Base-by-base conservation (phyloP, 768 basidiomycete genomes). In the Pholiota molesta region DNA sequence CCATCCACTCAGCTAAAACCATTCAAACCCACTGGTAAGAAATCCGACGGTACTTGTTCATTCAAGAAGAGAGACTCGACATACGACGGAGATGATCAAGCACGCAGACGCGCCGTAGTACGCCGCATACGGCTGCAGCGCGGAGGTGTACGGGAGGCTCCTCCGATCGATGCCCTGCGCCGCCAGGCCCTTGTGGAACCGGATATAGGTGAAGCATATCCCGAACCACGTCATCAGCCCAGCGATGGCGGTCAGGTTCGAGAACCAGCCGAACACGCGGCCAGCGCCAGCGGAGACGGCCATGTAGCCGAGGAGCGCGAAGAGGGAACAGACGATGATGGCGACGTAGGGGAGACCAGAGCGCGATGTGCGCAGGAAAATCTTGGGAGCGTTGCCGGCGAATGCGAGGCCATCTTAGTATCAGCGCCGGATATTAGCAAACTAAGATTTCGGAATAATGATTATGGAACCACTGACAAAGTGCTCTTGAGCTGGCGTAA, bases 401-500 rank as follows among this genome's bases (percentile, higher is more conserved):
- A 82, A 68, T 19, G 95, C 90, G 59, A 98, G 83, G 57, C 93
- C 94, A 73, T 96, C 91, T n/a, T n/a, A n/a, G n/a, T 90, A 26
- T 33, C 5, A 28, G 0, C 8, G 13, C 13, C 19, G 14, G 3
- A 6, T 31, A 17, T 37, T 21, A 26, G 45, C 44, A 58, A 45
- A 57, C 53, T 51, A 28, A 35, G 28, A 55, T 58, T 21, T 17
- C 5, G 2, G 57, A 19, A 17, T n/a, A n/a, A n/a, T 23, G n/a
- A n/a, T n/a, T n/a, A n/a, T n/a, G n/a, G n/a, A n/a, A 3, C 8
- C 2, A 79, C 89, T 69, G 63, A 92, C 91, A 96, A 7, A 98
- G 82, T 0, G 91, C 91, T 56, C 92, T 86, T 19, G 94, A 95
- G 51, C 90, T 89, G 4, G 94, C 95, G 76, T 94, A 97, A 53